Conservation (phyloP, 495 filamentous ascomycete genomes). For the Lepraria neglecta region DNA sequence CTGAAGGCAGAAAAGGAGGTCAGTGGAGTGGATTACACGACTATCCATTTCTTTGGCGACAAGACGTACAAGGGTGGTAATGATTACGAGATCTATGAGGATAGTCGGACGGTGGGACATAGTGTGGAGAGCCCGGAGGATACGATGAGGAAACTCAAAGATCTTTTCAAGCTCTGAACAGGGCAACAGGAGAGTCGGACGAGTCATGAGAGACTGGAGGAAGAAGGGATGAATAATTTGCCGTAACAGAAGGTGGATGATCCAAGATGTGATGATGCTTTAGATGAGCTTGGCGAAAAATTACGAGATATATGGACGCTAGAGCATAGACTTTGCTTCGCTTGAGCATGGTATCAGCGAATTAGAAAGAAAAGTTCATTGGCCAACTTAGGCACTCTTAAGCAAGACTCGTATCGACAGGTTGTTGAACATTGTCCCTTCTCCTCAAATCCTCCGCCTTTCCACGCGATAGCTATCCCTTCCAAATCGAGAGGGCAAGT, state of each 20-base stretch:
- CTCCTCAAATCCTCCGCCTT: background rate
- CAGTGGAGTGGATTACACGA: slow-evolving; percentile 63
- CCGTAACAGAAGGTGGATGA: background rate
- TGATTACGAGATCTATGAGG: slow-evolving; percentile 87
- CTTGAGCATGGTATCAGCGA: background rate
- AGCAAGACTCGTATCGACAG: too few species aligned
- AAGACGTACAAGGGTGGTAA: slow-evolving; percentile 87
- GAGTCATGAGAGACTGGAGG: background rate
- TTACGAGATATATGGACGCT: background rate
- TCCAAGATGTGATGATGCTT: background rate
- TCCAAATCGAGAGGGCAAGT: background rate
- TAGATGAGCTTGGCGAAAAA: background rate
- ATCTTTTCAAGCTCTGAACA: slow-evolving; percentile 64
- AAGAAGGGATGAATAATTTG: background rate
- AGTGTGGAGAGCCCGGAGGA: slow-evolving; percentile 74
- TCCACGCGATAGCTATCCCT: background rate
- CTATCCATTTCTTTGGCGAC: slow-evolving; percentile 97
- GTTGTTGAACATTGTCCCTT: background rate
- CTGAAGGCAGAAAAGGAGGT: slow-evolving; percentile 71
- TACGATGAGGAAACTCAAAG: slow-evolving; percentile 66
- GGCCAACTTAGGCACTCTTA: background rate
- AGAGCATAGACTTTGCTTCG: background rate
- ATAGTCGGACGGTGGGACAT: slow-evolving; percentile 77
- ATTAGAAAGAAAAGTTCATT: background rate
- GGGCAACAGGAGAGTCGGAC: background rate